These are phyloP conservation scores for Leccinum fibrillosum DNA, from an alignment of 768 basidiomycete species.

Conservation along the genomic window DNA sequence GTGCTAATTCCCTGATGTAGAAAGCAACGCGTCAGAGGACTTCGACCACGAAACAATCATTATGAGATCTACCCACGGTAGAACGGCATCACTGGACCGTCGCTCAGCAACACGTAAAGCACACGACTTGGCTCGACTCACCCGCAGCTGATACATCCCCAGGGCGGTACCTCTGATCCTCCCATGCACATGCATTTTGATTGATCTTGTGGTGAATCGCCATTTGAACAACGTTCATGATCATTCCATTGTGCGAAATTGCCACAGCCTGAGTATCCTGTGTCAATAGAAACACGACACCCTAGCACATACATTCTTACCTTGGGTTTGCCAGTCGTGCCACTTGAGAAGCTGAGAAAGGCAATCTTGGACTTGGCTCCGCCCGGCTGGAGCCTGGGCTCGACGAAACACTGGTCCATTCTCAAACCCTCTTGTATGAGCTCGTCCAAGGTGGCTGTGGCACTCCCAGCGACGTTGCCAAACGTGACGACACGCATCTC, in stretches of 20 bases:
- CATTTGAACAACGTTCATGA: slow-evolving; percentile 63
- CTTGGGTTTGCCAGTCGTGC: slow-evolving; percentile 59
- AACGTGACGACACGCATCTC: slow-evolving; percentile 28
- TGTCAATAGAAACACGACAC: neutral
- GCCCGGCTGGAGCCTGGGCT: slow-evolving; percentile 48
- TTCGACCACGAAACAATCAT: neutral
- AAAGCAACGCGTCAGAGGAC: slow-evolving; percentile 10
- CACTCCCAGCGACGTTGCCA: slow-evolving; percentile 13
- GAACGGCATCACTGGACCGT: slow-evolving; percentile 50
- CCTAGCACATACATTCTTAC: slow-evolving; percentile 1
- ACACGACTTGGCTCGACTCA: slow-evolving; percentile 27
- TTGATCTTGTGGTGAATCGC: slow-evolving; percentile 46
- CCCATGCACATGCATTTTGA: slow-evolving; percentile 35
- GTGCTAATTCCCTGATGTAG: neutral
- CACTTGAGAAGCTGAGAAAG: slow-evolving; percentile 70
- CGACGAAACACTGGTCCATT: slow-evolving; percentile 38
- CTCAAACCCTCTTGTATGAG: slow-evolving; percentile 45
- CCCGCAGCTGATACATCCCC: slow-evolving; percentile 60
- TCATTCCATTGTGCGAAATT: slow-evolving; percentile 62
- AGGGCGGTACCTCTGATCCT: slow-evolving; percentile 42
- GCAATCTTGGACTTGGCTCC: slow-evolving; percentile 62
- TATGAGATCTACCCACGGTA: slow-evolving; percentile 43
- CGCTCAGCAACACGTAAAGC: slow-evolving; percentile 5
- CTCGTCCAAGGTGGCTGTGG: slow-evolving; percentile 37
- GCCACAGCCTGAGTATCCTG: slow-evolving; percentile 49